Conservation (phyloP, 169 alveolate species). For the Amoebophrya sp. region DNA sequence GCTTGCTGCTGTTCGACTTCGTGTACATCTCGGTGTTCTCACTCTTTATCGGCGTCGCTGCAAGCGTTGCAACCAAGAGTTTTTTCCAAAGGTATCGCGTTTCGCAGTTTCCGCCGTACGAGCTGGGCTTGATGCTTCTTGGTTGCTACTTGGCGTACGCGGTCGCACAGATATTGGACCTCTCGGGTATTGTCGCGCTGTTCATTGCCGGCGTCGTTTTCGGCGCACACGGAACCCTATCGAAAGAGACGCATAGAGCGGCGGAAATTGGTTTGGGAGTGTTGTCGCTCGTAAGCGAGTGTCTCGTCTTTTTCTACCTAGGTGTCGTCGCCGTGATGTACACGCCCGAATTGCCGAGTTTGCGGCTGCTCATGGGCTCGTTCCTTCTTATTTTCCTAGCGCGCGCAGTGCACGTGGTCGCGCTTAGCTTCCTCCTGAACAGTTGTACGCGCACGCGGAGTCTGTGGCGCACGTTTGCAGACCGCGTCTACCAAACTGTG, state of each 20-base stretch:
- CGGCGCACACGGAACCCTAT: conserved; percentile 24
- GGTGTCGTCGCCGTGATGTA: not conserved
- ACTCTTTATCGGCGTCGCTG: not conserved
- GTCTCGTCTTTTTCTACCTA: not conserved
- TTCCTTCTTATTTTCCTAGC: not conserved
- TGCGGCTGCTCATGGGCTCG: not conserved
- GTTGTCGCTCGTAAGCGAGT: not conserved
- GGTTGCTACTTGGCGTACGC: conserved; percentile 38
- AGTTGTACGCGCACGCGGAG: not conserved
- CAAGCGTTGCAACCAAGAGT: not conserved
- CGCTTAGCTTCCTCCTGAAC: not conserved
- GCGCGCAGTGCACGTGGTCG: not conserved
- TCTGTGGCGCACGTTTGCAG: too few species aligned
- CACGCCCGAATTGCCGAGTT: not conserved
- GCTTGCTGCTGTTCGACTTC: not conserved
- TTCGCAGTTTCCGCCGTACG: conserved; percentile 4
- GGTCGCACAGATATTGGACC: conserved; percentile 34
- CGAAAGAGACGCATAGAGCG: not conserved
- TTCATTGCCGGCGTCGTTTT: conserved; percentile 41
- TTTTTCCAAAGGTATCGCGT: not conserved
- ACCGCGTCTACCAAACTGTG: too few species aligned
- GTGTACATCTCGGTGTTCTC: not conserved
- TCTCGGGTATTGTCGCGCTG: conserved; percentile 41
- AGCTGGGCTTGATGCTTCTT: conserved; percentile 33
- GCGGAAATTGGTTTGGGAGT: not conserved